Evolutionary conservation across 2,329 filamentous ascomycete species (phyloP).

Genomic region (Drechslerella dactyloides): DNA sequence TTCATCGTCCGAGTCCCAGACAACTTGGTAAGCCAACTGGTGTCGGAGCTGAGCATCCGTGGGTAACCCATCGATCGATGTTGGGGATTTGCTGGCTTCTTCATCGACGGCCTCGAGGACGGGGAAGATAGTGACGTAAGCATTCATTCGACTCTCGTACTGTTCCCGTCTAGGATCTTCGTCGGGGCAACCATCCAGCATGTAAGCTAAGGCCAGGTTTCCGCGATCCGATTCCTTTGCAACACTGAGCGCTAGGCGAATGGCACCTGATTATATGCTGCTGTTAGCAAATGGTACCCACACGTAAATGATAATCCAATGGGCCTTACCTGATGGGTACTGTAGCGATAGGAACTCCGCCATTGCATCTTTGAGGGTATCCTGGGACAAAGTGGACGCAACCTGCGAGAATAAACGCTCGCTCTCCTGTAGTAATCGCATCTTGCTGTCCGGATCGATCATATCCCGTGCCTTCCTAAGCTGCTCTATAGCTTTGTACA

Average conservation of each 20-base stretch:
- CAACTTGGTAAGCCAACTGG: constrained; percentile 86
- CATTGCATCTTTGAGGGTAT: constrained; percentile 79
- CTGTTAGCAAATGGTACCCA: constrained; percentile 5
- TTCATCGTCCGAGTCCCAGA: constrained; percentile 85
- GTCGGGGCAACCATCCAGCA: constrained; percentile 78
- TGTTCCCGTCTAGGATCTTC: constrained; percentile 72
- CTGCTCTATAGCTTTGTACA: constrained; percentile 97
- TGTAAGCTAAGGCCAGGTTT: constrained; percentile 82
- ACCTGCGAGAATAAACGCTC: constrained; percentile 87
- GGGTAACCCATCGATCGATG: constrained; percentile 76
- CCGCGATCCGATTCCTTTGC: constrained; percentile 85
- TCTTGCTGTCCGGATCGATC: constrained; percentile 74
- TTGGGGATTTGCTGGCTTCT: constrained; percentile 71
- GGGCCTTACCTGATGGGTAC: constrained; percentile 63
- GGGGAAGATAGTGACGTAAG: constrained; percentile 86
- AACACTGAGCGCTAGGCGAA: constrained; percentile 82
- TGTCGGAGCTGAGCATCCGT: constrained; percentile 79
- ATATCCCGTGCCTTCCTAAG: constrained; percentile 85
- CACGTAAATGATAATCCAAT: background rate
- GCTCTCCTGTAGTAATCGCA: constrained; percentile 85
- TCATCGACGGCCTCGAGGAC: constrained; percentile 78
- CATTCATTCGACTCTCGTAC: constrained; percentile 75
- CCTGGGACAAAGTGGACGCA: constrained; percentile 77
- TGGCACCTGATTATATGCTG: constrained; percentile 65
- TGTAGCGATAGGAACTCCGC: constrained; percentile 79